Base-by-base conservation (phyloP, 2,329 filamentous ascomycete species). In the Cercospora citrullina region DNA sequence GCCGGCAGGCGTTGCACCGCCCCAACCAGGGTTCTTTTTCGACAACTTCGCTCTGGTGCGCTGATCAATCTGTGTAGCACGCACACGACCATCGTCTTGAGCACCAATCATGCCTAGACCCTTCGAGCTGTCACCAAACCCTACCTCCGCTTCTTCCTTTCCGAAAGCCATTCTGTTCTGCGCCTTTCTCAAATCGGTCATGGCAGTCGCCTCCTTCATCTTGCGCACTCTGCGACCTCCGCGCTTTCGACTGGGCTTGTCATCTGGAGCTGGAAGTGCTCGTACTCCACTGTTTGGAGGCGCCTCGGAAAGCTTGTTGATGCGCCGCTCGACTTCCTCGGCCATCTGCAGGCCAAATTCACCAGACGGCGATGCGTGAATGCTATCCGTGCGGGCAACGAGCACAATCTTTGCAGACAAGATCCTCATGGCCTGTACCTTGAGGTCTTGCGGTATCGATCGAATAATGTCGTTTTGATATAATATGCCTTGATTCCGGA, bases 151-250 rank as follows among this genome's bases (percentile, higher is more conserved):
- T 80, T 99, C 95, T 79, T 98, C 94, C 78, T 96, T 95, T 67
- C 94, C 94, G 76, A 99, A 99, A 0, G 90, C 93, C 87, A 99
- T 90, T 64, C 95, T 88, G 81, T 99, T 99, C 81, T 98, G 95
- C 4, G 93, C 93, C 80, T 98, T 97, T 72, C 94, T 90, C 31
- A 99, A 84, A 65, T 99, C 95, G 0, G 95, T 99, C 93, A 97
- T 96, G 68, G 95, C 94, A 6, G 92, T 92, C 4, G 94, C 94
- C 80, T 97, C 95, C 85, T 99, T 99, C 68, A 94, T 94, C 80
- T 97, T 97, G 66, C 95, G 86, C 12, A 94, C 95, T 72, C 93
- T 86, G 65, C 94, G 86, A 62, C 95, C 95, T 79, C 95, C 95
- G 72, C 95, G 91, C 80, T 99, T 99, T 36, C 94, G 87, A 0